phyloP scores from a whole-genome alignment of 768 basidiomycete species.

The Tricholoma terreum region DNA sequence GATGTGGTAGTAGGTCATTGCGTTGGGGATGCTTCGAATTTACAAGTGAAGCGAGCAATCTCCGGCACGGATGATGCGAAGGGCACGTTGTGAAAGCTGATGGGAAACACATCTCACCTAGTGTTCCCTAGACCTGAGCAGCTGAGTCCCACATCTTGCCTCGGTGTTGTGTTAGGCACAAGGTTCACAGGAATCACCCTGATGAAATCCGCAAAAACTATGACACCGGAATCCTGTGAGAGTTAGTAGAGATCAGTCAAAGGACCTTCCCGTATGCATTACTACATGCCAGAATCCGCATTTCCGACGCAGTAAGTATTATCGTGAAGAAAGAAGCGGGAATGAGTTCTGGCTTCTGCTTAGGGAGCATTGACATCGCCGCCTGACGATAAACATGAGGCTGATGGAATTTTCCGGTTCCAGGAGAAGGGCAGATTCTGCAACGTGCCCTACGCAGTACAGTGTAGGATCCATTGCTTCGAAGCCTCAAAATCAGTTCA shows the following conservation, averaged over 20 bases:
- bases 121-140: not conserved
- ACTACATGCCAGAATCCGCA: not conserved
- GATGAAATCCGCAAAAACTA: not conserved
- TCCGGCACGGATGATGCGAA: not conserved
- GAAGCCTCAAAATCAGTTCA: not conserved
- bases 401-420: not conserved
- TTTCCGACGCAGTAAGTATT: not conserved
- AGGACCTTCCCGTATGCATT: not conserved
- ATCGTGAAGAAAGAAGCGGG: not conserved
- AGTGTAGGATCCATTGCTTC: not conserved
- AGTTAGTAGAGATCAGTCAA: not conserved
- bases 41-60: not conserved
- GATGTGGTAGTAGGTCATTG: conserved; percentile 5
- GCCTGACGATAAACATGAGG: conserved; percentile 11
- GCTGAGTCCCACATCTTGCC: too few relatives aligned
- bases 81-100: conserved; percentile 1
- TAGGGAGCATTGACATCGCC: not conserved
- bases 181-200: not conserved
- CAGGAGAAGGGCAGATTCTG: not conserved
- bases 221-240: not conserved
- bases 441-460: not conserved
- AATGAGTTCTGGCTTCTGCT: not conserved
- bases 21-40: conserved; percentile 2
- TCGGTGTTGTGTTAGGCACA: too few relatives aligned
- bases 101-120: not conserved